Percentiles rank a stretch among this genome's conserved stretches.
phyloP scores from a whole-genome alignment of 2,329 filamentous ascomycete genomes.

The Kalmusia sp. region DNA sequence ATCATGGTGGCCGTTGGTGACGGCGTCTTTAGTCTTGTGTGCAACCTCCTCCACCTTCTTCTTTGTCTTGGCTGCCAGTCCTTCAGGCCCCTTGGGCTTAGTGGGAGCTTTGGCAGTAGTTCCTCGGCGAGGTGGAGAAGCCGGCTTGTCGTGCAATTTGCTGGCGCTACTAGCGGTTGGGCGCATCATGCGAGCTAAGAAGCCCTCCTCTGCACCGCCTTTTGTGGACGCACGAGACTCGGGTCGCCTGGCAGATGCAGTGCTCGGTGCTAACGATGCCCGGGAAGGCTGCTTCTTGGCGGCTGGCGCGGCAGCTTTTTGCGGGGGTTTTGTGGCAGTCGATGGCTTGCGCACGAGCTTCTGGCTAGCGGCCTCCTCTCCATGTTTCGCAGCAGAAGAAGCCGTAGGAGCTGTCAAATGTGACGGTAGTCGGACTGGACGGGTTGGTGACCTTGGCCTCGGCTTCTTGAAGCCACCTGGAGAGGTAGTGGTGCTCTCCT shows the following conservation, averaged over 20 bases:
- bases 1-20: constrained; percentile 37
- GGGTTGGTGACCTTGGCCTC: constrained; percentile 67
- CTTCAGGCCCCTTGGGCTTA: constrained; percentile 33
- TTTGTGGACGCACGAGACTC: constrained; percentile 57
- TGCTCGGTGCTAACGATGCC: constrained; percentile 43
- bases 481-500: constrained; percentile 28
- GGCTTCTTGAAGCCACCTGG: constrained; percentile 47
- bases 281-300: constrained; percentile 41
- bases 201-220: constrained; percentile 70
- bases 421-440: constrained; percentile 70
- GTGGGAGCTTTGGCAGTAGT: constrained; percentile 20
- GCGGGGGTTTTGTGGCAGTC: constrained; percentile 43
- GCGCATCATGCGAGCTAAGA: constrained; percentile 82
- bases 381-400: constrained; percentile 70
- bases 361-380: constrained; percentile 43
- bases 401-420: constrained; percentile 74
- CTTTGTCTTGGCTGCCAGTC: constrained; percentile 41
- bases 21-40: constrained; percentile 42
- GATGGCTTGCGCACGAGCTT: constrained; percentile 51
- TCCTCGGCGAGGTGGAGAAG: constrained; percentile 45
- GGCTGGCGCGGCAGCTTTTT: constrained; percentile 36
- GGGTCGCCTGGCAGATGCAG: constrained; percentile 56
- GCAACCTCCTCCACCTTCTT: constrained; percentile 45
- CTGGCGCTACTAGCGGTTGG: constrained; percentile 74
- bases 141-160: constrained; percentile 70